Percentiles rank a stretch among this genome's conserved stretches.
Evolutionary conservation across 108 stramenopile genomes (phyloP).

Genomic region (Discostella pseudostelligera): DNA sequence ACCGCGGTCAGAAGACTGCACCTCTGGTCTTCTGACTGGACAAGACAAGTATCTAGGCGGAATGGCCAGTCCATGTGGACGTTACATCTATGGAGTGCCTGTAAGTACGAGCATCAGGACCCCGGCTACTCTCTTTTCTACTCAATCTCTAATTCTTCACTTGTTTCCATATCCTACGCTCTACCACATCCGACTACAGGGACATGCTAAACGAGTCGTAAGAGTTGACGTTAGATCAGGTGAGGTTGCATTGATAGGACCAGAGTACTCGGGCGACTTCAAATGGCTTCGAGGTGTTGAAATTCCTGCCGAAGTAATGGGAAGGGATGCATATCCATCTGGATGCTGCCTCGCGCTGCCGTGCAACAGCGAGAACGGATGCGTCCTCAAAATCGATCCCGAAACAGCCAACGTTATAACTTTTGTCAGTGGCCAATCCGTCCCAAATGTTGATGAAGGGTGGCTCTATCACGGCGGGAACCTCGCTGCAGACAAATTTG

Average conservation of each 20-base stretch:
- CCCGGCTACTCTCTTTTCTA: neutral
- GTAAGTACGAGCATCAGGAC: neutral
- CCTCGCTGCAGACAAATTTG: constrained; percentile 52
- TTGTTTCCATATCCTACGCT: neutral
- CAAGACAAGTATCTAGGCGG: constrained; percentile 76
- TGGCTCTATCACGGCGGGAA: constrained; percentile 73
- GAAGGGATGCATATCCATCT: constrained; percentile 36
- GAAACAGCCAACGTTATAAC: constrained; percentile 46
- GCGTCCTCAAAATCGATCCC: constrained; percentile 63
- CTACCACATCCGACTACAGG: constrained; percentile 9
- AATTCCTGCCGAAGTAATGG: constrained; percentile 43
- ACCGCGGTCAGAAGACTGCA: constrained; percentile 12
- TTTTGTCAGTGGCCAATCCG: constrained; percentile 46
- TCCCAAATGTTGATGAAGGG: constrained; percentile 40
- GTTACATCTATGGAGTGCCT: constrained; percentile 56
- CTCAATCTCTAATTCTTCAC: neutral
- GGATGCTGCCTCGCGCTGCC: constrained; percentile 65
- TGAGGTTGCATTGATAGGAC: constrained; percentile 52
- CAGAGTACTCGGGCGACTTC: constrained; percentile 55
- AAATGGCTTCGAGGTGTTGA: constrained; percentile 71
- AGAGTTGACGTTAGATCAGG: constrained; percentile 47
- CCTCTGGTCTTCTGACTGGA: constrained; percentile 21
- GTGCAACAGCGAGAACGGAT: constrained; percentile 48
- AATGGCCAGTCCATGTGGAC: constrained; percentile 68
- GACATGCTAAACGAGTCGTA: constrained; percentile 55